Evolutionary conservation across 2,329 filamentous ascomycete genomes (phyloP), one percentile per base, ranked within the genome.

Genomic region (Dothideomycetes sp.): DNA sequence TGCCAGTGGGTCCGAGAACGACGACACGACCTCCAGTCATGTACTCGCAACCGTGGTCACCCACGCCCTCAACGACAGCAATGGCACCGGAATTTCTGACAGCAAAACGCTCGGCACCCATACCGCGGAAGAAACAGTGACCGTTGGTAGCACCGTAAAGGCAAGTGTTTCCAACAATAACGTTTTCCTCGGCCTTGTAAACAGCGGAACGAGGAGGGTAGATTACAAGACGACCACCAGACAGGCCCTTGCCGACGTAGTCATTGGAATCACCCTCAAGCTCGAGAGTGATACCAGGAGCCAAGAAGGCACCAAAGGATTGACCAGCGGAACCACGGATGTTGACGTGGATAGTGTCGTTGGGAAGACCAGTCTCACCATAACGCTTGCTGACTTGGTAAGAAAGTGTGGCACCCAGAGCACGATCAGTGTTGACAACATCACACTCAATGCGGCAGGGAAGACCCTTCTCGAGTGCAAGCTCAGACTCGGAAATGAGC

Each of bases 11-110:
- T 43, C 89, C 89, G 35, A 96, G 74, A 55, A 94, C 75, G 48
- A 96, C 69, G 37, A 95, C 73, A 57, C 88, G 85, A 58, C 89
- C 89, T 59, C 89, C 89, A 55, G 89, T 95, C 89, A 96, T 96
- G 75, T 96, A 96, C 72, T 96, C 89, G 59, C 88, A 95, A 47
- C 86, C 84, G 60, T 96, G 89, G 62, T 96, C 89, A 71, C 89
- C 89, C 49, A 94, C 77, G 65, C 89, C 89, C 65, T 96, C 89
- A 46, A 95, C 88, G 48, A 96, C 84, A n/a, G 89, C 87, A 19
- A 81, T 94, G 37, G 85, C 89, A 65, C 89, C 89, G 1, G 89
- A 95, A 70, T 96, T 96, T 52, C 89, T 83, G 49, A 96, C 89
- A 46, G 87, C 88, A 61, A 96, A 96, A 55, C 89, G 84, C 70